Evolutionary conservation across 1,139 yeast genomes (phyloP).

Genomic region (Pichia sp.): DNA sequence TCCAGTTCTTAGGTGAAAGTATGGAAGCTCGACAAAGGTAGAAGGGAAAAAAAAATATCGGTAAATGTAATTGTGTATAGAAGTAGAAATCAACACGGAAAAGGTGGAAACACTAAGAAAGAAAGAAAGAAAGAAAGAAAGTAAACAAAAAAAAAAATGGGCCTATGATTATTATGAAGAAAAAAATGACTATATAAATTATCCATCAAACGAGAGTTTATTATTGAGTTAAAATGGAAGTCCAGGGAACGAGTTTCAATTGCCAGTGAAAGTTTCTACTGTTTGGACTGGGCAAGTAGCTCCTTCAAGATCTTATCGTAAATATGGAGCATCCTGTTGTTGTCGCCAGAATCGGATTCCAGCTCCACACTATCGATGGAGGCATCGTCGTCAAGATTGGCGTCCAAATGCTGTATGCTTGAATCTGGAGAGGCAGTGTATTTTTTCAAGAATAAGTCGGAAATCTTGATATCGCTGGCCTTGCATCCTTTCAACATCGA

Average conservation of each 20-base stretch:
- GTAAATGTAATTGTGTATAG: neutral
- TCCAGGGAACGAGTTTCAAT: neutral
- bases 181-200: neutral
- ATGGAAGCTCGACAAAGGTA: neutral
- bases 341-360: conserved; percentile 8
- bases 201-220: neutral
- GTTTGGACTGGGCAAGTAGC: neutral
- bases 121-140: too few species aligned
- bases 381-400: conserved; percentile 10
- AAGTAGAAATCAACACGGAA: neutral
- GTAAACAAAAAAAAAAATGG: neutral
- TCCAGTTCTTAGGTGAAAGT: too few species aligned
- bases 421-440: neutral
- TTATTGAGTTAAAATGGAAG: neutral
- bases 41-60: neutral
- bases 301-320: conserved; percentile 24
- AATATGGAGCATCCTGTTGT: conserved; percentile 8
- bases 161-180: neutral
- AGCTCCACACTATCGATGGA: conserved; percentile 14
- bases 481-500: conserved; percentile 47
- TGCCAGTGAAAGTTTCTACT: neutral
- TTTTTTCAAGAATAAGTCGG: conserved; percentile 44
- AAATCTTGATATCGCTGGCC: conserved; percentile 47
- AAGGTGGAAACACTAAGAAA: neutral
- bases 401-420: neutral